These are phyloP conservation scores for Tuber melanosporum DNA, from an alignment of 495 filamentous ascomycete genomes.

Conservation along the genomic window DNA sequence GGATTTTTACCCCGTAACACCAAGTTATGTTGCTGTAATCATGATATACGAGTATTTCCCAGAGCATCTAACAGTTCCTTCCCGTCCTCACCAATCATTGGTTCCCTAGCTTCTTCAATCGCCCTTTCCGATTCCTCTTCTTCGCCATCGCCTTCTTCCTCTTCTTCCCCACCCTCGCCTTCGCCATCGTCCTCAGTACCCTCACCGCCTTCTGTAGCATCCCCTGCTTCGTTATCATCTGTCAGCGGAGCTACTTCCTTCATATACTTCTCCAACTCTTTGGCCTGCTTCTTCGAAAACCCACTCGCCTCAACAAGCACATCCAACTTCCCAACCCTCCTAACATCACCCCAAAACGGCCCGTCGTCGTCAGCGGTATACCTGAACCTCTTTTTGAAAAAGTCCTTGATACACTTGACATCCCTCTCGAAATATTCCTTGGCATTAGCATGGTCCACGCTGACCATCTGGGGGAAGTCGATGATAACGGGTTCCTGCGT, in stretches of 20 bases:
- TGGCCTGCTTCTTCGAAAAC: constrained; percentile 91
- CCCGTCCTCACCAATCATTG: neutral
- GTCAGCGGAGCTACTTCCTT: constrained; percentile 49
- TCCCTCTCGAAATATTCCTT: constrained; percentile 95
- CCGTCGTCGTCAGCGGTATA: constrained; percentile 76
- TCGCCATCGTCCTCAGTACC: constrained; percentile 45
- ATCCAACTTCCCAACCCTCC: constrained; percentile 70
- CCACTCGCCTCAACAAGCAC: constrained; percentile 87
- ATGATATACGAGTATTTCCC: constrained; percentile 7
- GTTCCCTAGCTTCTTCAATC: constrained; percentile 2
- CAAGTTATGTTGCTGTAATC: neutral
- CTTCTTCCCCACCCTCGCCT: constrained; percentile 32
- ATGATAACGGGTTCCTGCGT: constrained; percentile 66
- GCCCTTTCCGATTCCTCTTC: constrained; percentile 34
- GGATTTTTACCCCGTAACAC: neutral
- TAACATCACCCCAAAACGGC: constrained; percentile 76
- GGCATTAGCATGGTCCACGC: constrained; percentile 87
- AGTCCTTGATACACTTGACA: constrained; percentile 85
- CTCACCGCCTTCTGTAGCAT: constrained; percentile 46
- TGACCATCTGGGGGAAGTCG: constrained; percentile 97
- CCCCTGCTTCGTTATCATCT: constrained; percentile 49
- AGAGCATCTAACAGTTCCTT: neutral
- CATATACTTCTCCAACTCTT: constrained; percentile 86
- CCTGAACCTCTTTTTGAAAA: constrained; percentile 81
- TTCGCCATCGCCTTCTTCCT: constrained; percentile 44